These are phyloP conservation scores for Candida germanica DNA, from an alignment of 805 yeast genomes.

Conservation along the genomic window DNA sequence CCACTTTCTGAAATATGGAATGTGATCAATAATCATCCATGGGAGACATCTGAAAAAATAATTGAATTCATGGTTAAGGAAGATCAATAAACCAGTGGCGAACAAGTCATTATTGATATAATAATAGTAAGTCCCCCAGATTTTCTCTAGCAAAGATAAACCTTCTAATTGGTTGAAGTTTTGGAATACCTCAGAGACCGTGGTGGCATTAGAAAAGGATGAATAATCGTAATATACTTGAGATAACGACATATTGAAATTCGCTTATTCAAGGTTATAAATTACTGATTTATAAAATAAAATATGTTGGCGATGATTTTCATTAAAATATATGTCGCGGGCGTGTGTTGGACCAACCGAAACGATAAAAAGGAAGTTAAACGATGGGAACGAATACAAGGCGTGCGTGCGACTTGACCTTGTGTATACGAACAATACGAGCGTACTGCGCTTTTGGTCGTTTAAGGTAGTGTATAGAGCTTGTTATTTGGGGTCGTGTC, in stretches of 20 bases:
- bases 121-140: conserved; percentile 56
- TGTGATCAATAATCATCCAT: conserved; percentile 53
- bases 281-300: no score
- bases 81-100: conserved; percentile 57
- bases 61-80: conserved; percentile 52
- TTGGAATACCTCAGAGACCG: conserved; percentile 25
- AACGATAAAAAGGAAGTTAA: conserved; percentile 2
- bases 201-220: conserved; percentile 26
- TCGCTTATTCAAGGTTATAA: no score
- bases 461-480: no score
- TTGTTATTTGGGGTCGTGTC: no score
- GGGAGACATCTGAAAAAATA: conserved; percentile 60
- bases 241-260: conserved; percentile 5
- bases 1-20: conserved; percentile 50
- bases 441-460: no score
- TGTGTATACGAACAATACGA: no score
- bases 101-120: conserved; percentile 53
- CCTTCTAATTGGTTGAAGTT: conserved; percentile 25
- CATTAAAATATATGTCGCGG: neutral
- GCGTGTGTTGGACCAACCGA: neutral
- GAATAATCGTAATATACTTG: conserved; percentile 34
- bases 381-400: conserved; percentile 5
- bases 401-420: no score
- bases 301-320: neutral
- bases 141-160: conserved; percentile 40